Base-by-base conservation (phyloP, 2,329 filamentous ascomycete genomes). In the Didymella segeticola region DNA sequence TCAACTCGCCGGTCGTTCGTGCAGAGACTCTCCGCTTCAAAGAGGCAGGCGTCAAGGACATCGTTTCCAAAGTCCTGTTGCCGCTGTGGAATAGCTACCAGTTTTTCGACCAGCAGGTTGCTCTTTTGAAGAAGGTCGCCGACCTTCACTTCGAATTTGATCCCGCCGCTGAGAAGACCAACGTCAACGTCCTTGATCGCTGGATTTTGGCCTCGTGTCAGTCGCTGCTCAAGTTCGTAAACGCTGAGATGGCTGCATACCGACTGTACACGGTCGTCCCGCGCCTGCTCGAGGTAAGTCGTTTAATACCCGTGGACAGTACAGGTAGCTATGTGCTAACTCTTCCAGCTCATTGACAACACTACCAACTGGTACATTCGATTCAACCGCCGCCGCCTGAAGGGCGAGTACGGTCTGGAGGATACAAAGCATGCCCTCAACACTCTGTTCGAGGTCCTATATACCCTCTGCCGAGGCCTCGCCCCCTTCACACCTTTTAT, bases 291-390 rank as follows among this genome's bases (percentile, higher is more conserved):
- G 84, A 83, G 29, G 67, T 70, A 55, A 60, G 66, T 25, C n/a
- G 17, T 20, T 5, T n/a, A n/a, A 8, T 7, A 3, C 4, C 4
- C 12, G 5, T 33, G 1, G 23, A 14, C 34, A 5, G n/a, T 5
- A 37, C 20, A 12, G n/a, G n/a, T 5, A 5, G 27, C 23, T 7
- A 10, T 9, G 8, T 38, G 15, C 59, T 68, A 29, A 66, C 36
- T 30, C 26, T 6, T 2, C 3, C 42, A 71, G 70, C 83, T 96
- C 68, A 96, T 97, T 61, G 93, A 97, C 69, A 92, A 96, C 77
- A 92, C 90, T 4, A 97, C 93, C n/a, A 98, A 98, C 77, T 97
- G 93, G 93, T 97, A 97, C 77, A 97, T 97, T 73, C 86, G 92
- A 57, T 96, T 96, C 80, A 97, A 97, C 80, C 85, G 93, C 48